Conservation (phyloP, 371 early-diverging fungal genomes). For the Mortierella sp. region DNA sequence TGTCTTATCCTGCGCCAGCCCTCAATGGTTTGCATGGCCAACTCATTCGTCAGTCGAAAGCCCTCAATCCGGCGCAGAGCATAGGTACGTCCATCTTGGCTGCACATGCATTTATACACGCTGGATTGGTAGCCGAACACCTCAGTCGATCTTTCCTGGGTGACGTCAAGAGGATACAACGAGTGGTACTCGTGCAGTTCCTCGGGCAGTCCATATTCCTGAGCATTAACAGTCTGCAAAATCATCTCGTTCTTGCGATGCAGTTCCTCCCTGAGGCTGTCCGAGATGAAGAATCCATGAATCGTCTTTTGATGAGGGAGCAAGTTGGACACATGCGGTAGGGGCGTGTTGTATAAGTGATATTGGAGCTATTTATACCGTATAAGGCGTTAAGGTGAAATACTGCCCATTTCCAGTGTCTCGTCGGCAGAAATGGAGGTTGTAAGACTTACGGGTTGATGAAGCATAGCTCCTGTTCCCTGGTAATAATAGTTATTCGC, state of each 20-base stretch:
- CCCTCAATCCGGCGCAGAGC: constrained; percentile 86
- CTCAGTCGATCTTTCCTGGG: constrained; percentile 56
- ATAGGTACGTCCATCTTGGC: constrained; percentile 87
- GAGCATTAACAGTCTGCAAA: constrained; percentile 67
- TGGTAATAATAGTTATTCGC: constrained; percentile 44
- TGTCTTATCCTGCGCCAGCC: constrained; percentile 86
- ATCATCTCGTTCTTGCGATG: constrained; percentile 77
- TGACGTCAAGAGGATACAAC: constrained; percentile 79
- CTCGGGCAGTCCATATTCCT: constrained; percentile 71
- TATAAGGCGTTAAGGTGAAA: too few relatives aligned
- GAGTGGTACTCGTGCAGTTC: constrained; percentile 87
- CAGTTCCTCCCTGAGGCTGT: constrained; percentile 82
- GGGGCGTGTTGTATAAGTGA: constrained; percentile 77
- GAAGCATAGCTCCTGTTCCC: constrained; percentile 45
- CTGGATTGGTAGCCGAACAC: constrained; percentile 83
- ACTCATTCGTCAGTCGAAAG: constrained; percentile 80
- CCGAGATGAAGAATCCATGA: constrained; percentile 86
- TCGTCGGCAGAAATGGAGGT: too few relatives aligned
- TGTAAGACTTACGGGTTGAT: constrained; percentile 42
- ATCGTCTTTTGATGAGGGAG: constrained; percentile 80
- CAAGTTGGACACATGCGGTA: constrained; percentile 78
- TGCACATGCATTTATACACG: constrained; percentile 87
- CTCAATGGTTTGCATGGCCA: constrained; percentile 85
- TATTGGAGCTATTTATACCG: constrained; percentile 68
- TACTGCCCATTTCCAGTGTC: too few relatives aligned